Evolutionary conservation across 2,329 filamentous ascomycete genomes (phyloP).

Genomic region (Talaromyces marneffei): DNA sequence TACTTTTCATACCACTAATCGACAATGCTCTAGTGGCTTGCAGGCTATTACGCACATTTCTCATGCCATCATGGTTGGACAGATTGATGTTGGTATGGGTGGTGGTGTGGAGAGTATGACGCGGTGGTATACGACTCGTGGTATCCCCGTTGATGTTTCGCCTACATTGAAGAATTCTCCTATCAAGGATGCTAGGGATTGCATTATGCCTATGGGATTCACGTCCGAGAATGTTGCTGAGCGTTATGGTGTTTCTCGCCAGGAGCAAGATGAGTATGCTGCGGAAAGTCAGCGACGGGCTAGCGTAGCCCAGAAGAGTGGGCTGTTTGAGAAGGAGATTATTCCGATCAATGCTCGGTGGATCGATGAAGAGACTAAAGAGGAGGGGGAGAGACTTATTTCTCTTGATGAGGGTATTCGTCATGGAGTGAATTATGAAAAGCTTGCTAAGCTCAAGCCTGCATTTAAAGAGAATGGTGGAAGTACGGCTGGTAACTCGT

Average conservation of each 20-base stretch:
- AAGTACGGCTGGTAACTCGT: constrained; percentile 60
- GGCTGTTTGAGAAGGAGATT: constrained; percentile 86
- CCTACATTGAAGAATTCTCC: constrained; percentile 18
- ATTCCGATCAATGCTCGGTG: constrained; percentile 77
- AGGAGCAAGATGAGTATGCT: constrained; percentile 74
- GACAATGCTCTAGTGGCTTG: constrained; percentile 91
- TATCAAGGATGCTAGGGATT: constrained; percentile 65
- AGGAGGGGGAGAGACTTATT: constrained; percentile 60
- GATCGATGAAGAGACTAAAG: constrained; percentile 64
- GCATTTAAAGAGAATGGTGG: constrained; percentile 76
- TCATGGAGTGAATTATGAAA: constrained; percentile 75
- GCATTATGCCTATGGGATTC: constrained; percentile 89
- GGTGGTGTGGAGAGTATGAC: constrained; percentile 85
- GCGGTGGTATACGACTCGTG: constrained; percentile 21
- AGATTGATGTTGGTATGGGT: constrained; percentile 81
- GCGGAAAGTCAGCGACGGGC: constrained; percentile 78
- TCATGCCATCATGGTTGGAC: constrained; percentile 68
- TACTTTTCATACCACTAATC: constrained; percentile 72
- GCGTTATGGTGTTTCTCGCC: constrained; percentile 74
- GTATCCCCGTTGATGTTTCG: constrained; percentile 23
- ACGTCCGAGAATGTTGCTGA: constrained; percentile 88
- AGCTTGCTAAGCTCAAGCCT: constrained; percentile 70
- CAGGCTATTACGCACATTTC: constrained; percentile 90
- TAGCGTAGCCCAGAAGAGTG: constrained; percentile 77
- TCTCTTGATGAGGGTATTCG: constrained; percentile 73